Percentiles rank a stretch among this genome's conserved stretches.
These are phyloP conservation scores for Piper betle DNA, from an alignment of 164 flowering plant genomes.

Conservation along the genomic window DNA sequence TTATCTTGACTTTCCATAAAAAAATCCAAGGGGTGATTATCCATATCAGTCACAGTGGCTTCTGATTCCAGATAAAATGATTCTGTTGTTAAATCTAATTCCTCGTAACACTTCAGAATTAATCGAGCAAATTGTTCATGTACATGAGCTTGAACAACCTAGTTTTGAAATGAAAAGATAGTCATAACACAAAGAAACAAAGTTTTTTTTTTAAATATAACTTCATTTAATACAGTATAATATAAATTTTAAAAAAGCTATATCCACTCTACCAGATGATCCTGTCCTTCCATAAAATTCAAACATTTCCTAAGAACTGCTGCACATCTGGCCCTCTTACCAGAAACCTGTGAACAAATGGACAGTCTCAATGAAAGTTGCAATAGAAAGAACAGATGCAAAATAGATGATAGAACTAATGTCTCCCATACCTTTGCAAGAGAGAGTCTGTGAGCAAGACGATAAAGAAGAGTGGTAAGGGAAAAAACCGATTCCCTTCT, in stretches of 20 bases:
- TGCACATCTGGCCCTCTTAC: constrained; percentile 61
- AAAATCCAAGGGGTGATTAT: constrained; percentile 43
- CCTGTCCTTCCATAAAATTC: constrained; percentile 73
- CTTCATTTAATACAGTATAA: neutral
- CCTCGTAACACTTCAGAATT: constrained; percentile 54
- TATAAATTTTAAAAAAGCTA: neutral
- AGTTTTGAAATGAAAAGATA: constrained; percentile 1
- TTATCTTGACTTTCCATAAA: constrained; percentile 21
- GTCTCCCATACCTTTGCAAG: constrained; percentile 61
- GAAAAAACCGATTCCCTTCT: constrained; percentile 72
- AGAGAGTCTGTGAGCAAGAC: constrained; percentile 87
- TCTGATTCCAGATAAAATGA: constrained; percentile 41
- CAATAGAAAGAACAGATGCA: neutral
- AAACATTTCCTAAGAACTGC: constrained; percentile 64
- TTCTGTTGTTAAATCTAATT: constrained; percentile 49
- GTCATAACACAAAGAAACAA: neutral
- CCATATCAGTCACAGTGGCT: constrained; percentile 38
- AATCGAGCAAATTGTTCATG: constrained; percentile 98
- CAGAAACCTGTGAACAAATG: constrained; percentile 41
- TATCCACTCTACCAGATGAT: constrained; percentile 54
- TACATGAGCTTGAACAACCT: constrained; percentile 92
- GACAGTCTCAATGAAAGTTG: neutral
- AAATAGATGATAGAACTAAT: neutral
- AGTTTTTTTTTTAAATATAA: neutral
- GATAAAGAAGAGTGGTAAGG: constrained; percentile 74